Percentiles rank a stretch among this genome's conserved stretches.
These are phyloP conservation scores for Amorphotheca resinae DNA, from an alignment of 495 filamentous ascomycete genomes.

Conservation along the genomic window DNA sequence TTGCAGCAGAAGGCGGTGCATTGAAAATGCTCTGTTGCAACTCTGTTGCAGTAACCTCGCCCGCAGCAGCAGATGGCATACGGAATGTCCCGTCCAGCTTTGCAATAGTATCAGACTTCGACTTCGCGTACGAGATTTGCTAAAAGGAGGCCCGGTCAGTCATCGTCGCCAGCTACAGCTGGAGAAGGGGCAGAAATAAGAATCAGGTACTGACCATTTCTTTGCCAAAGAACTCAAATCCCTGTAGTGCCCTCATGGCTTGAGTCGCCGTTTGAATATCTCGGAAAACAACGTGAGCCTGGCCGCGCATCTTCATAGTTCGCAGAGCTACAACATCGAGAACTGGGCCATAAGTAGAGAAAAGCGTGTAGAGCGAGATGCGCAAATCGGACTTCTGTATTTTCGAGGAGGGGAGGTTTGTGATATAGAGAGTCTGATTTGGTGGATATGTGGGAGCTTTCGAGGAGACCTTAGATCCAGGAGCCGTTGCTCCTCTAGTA, in stretches of 20 bases:
- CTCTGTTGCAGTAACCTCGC: conserved; percentile 52
- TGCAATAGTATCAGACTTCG: conserved; percentile 70
- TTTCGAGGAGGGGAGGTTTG: conserved; percentile 70
- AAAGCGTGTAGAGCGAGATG: conserved; percentile 79
- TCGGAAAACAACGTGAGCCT: conserved; percentile 84
- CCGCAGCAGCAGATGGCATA: conserved; percentile 41
- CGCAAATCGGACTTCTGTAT: conserved; percentile 75
- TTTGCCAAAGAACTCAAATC: conserved; percentile 76
- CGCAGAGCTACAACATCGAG: conserved; percentile 88
- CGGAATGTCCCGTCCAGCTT: conserved; percentile 86
- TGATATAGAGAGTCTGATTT: conserved; percentile 77
- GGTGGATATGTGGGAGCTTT: conserved; percentile 31
- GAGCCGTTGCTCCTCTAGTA: not conserved
- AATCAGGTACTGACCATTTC: conserved; percentile 53
- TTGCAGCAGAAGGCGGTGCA: conserved; percentile 39
- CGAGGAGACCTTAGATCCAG: not conserved
- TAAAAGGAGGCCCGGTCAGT: conserved; percentile 25
- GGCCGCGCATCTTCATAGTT: conserved; percentile 82
- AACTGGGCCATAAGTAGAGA: conserved; percentile 85
- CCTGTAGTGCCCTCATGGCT: conserved; percentile 77
- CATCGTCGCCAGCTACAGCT: not conserved
- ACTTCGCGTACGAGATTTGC: conserved; percentile 83
- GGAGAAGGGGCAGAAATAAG: too few species aligned
- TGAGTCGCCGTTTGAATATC: conserved; percentile 80
- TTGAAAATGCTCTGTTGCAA: conserved; percentile 75